Percentiles rank a stretch among this genome's conserved stretches.
These are phyloP conservation scores for Fusarium albosuccineum DNA, from an alignment of 2,329 filamentous ascomycete genomes.

Conservation along the genomic window DNA sequence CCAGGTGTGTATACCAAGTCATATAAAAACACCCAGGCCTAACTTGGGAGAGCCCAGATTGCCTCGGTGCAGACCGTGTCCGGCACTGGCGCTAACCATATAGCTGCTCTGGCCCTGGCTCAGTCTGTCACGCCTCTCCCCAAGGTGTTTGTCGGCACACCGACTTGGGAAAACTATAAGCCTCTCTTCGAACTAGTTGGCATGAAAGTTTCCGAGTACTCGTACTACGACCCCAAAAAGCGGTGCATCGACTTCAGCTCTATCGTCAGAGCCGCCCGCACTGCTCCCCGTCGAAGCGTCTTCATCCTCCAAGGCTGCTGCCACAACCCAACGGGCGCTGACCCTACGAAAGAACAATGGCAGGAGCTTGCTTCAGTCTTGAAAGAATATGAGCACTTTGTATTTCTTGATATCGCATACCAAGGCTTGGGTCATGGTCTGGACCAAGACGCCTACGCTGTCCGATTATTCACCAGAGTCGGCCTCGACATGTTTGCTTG, in stretches of 20 bases:
- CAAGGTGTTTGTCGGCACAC: conserved; percentile 46
- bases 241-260: conserved; percentile 46
- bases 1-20: conserved; percentile 8
- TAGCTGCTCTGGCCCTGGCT: conserved; percentile 50
- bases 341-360: conserved; percentile 51
- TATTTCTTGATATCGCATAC: conserved; percentile 54
- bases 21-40: background rate
- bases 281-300: conserved; percentile 49
- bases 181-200: conserved; percentile 49
- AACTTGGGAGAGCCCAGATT: conserved; percentile 26
- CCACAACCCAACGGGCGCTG: conserved; percentile 54
- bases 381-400: conserved; percentile 40
- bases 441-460: conserved; percentile 50
- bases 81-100: conserved; percentile 53
- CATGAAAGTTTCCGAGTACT: conserved; percentile 46
- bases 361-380: conserved; percentile 37
- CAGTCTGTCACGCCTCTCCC: conserved; percentile 39
- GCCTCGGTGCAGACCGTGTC: conserved; percentile 55
- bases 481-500: conserved; percentile 50
- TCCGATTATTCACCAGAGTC: conserved; percentile 43
- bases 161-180: conserved; percentile 52
- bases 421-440: conserved; percentile 52
- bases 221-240: conserved; percentile 46
- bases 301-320: conserved; percentile 54
- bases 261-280: conserved; percentile 36